phyloP scores from a whole-genome alignment of 441 rosid species.

The Aquilaria agallochum region DNA sequence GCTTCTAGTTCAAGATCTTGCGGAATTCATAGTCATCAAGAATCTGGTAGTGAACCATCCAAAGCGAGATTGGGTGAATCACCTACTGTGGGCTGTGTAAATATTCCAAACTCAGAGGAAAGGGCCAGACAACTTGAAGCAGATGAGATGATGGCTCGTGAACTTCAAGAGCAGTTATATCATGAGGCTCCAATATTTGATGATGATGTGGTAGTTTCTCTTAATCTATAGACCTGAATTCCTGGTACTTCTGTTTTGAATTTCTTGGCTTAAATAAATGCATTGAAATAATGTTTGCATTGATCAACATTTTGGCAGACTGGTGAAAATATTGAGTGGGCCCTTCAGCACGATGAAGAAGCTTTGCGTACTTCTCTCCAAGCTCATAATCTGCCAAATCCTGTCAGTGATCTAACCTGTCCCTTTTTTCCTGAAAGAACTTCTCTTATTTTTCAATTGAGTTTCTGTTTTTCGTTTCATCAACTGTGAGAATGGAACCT shows the following conservation, averaged over 20 bases:
- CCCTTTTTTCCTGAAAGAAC: neutral
- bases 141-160: slow-evolving; percentile 85
- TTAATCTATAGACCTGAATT: slow-evolving; percentile 7
- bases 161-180: slow-evolving; percentile 84
- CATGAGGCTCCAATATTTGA: slow-evolving; percentile 37
- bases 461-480: too few species aligned
- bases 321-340: slow-evolving; percentile 57
- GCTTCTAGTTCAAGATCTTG: slow-evolving; percentile 53
- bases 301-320: slow-evolving; percentile 36
- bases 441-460: too few species aligned
- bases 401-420: slow-evolving; percentile 32
- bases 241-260: neutral
- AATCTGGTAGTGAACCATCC: slow-evolving; percentile 45
- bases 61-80: slow-evolving; percentile 23
- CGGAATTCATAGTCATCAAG: slow-evolving; percentile 31
- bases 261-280: neutral
- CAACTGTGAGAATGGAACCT: too few species aligned
- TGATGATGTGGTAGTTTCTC: slow-evolving; percentile 41
- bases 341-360: slow-evolving; percentile 60
- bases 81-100: slow-evolving; percentile 22
- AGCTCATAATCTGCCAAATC: slow-evolving; percentile 21
- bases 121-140: slow-evolving; percentile 80
- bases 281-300: neutral
- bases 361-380: slow-evolving; percentile 26
- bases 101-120: slow-evolving; percentile 40